Percentiles rank a stretch among this genome's conserved stretches.
These are phyloP conservation scores for Dictyophora rubrovolvata DNA, from an alignment of 768 basidiomycete genomes.

Conservation along the genomic window DNA sequence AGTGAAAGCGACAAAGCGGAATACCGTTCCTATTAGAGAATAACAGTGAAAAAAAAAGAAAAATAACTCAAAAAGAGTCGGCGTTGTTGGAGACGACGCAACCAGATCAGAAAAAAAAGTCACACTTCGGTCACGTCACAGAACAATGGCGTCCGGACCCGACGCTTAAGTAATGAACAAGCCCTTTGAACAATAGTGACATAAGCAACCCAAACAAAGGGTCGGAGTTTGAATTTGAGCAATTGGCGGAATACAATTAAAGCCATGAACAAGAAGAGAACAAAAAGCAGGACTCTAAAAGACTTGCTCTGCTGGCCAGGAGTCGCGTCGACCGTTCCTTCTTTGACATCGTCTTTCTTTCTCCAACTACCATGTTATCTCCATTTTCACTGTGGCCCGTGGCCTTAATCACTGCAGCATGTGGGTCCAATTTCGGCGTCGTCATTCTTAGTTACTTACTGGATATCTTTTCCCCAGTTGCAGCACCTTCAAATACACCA, in stretches of 20 bases:
- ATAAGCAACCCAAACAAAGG: neutral
- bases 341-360: neutral
- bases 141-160: neutral
- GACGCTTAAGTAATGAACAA: neutral
- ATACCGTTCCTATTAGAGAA: neutral
- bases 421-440: neutral
- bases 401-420: constrained; percentile 1
- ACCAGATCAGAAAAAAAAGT: neutral
- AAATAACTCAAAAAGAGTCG: neutral
- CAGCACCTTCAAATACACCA: constrained; percentile 38
- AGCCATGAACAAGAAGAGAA: neutral
- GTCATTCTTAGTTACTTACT: neutral
- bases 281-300: constrained; percentile 2
- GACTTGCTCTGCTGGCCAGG: neutral
- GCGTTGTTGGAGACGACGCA: neutral
- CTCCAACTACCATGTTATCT: neutral
- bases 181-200: neutral
- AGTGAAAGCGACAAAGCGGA: neutral
- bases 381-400: constrained; percentile 4
- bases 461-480: constrained; percentile 19
- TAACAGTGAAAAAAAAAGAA: neutral
- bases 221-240: constrained; percentile 5
- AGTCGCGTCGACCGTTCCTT: constrained; percentile 1
- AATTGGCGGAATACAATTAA: neutral
- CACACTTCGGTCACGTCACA: neutral